These are phyloP conservation scores for Canariomyces notabilis DNA, from an alignment of 2,329 filamentous ascomycete species.

Conservation along the genomic window DNA sequence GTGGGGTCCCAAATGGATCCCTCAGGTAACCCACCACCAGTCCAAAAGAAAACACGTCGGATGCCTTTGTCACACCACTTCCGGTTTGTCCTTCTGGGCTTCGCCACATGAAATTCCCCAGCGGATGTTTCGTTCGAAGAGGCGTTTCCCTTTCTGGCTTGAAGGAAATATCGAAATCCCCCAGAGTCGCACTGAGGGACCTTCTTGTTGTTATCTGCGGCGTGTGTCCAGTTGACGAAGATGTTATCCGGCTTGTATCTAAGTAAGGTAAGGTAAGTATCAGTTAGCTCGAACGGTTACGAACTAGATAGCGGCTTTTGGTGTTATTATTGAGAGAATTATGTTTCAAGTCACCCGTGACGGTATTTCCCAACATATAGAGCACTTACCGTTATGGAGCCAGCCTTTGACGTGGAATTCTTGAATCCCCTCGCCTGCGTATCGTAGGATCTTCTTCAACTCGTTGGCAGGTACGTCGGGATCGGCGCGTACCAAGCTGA, in stretches of 20 bases:
- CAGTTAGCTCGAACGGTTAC: neutral
- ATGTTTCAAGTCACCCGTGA: too few species aligned
- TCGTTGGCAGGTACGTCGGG: neutral
- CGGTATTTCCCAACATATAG: too few species aligned
- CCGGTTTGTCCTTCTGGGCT: conserved; percentile 8
- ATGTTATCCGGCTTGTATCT: conserved; percentile 9
- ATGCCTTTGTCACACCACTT: conserved; percentile 4
- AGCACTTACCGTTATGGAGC: conserved; percentile 2
- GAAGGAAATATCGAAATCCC: conserved; percentile 4
- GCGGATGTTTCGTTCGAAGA: neutral
- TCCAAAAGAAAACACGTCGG: conserved; percentile 2
- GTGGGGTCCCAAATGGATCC: neutral
- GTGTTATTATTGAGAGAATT: too few species aligned
- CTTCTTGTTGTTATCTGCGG: conserved; percentile 1
- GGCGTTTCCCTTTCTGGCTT: neutral
- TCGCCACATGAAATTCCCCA: conserved; percentile 8
- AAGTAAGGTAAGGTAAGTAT: too few species aligned
- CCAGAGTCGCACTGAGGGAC: conserved; percentile 1
- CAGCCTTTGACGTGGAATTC: conserved; percentile 3
- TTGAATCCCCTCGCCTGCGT: conserved; percentile 2
- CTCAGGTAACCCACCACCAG: conserved; percentile 1
- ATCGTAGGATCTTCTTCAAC: neutral
- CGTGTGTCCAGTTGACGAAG: conserved; percentile 3
- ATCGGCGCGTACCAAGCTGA: neutral
- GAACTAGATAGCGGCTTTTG: neutral